These are phyloP conservation scores for Nakaseomyces uthaithaninus DNA, from an alignment of 1,139 yeast genomes.

Conservation along the genomic window DNA sequence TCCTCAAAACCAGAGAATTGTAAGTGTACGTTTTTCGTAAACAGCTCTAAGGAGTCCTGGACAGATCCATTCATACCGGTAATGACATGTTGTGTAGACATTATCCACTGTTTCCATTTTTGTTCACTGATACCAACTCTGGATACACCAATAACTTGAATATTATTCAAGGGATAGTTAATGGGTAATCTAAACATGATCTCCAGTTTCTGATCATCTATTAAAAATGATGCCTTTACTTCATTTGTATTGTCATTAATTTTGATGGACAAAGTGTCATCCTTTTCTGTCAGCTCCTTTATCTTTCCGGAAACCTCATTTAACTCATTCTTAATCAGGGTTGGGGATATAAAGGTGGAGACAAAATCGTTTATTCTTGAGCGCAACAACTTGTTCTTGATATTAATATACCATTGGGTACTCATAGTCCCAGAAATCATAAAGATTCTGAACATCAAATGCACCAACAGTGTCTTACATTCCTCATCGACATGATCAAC, in stretches of 20 bases:
- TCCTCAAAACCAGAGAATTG: constrained; percentile 92
- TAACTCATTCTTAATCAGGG: constrained; percentile 52
- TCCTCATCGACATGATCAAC: constrained; percentile 31
- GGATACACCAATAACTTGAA: constrained; percentile 66
- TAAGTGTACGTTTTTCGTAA: constrained; percentile 68
- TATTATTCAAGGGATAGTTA: constrained; percentile 66
- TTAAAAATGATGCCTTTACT: constrained; percentile 61
- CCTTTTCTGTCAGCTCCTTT: constrained; percentile 35
- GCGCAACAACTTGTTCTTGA: constrained; percentile 37
- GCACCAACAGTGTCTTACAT: constrained; percentile 39
- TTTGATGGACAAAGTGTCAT: constrained; percentile 54
- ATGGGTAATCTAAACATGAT: constrained; percentile 65
- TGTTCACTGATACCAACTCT: constrained; percentile 85
- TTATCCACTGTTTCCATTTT: constrained; percentile 92
- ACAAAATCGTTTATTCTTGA: constrained; percentile 57
- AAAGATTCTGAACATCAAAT: constrained; percentile 51
- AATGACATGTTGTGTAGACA: constrained; percentile 78
- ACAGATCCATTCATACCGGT: constrained; percentile 70
- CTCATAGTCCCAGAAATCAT: constrained; percentile 57
- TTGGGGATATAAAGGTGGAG: constrained; percentile 52
- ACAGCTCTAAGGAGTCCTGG: constrained; percentile 70
- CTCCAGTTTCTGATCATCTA: constrained; percentile 86
- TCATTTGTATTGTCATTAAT: constrained; percentile 59
- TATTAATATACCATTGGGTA: constrained; percentile 62
- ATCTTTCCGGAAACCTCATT: constrained; percentile 42